Percentiles rank a stretch among this genome's conserved stretches.
Evolutionary conservation across 495 filamentous ascomycete species (phyloP).

Genomic region (Aspergillus affinis): DNA sequence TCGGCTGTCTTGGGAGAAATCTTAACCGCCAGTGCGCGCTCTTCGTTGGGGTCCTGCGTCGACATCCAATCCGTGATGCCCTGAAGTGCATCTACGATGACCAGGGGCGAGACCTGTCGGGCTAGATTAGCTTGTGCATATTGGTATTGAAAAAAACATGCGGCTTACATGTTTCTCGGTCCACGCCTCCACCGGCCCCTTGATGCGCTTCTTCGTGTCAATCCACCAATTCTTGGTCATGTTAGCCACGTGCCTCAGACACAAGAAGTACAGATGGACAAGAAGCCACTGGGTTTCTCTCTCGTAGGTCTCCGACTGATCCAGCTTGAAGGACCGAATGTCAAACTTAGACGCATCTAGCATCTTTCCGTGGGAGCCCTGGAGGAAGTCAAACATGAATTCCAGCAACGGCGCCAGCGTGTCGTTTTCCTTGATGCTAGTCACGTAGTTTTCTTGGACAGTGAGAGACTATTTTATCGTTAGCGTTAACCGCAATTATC

Average conservation of each 20-base stretch:
- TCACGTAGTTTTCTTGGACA: slow-evolving; percentile 74
- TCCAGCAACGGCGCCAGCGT: slow-evolving; percentile 68
- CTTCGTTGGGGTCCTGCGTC: slow-evolving; percentile 55
- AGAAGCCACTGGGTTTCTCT: slow-evolving; percentile 78
- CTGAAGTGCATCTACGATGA: slow-evolving; percentile 69
- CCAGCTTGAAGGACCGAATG: slow-evolving; percentile 66
- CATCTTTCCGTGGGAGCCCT: slow-evolving; percentile 65
- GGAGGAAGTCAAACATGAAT: slow-evolving; percentile 80
- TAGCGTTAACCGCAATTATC: neutral
- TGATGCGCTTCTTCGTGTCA: slow-evolving; percentile 70
- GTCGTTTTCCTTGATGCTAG: slow-evolving; percentile 70
- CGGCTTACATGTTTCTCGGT: slow-evolving; percentile 68
- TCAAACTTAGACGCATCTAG: slow-evolving; percentile 67
- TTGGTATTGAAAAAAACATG: neutral
- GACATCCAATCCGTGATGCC: slow-evolving; percentile 70
- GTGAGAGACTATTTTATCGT: slow-evolving; percentile 58
- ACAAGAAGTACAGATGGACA: slow-evolving; percentile 81
- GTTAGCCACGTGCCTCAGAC: slow-evolving; percentile 70
- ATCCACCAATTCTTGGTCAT: slow-evolving; percentile 87
- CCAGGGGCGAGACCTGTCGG: slow-evolving; percentile 70
- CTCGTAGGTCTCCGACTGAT: slow-evolving; percentile 57
- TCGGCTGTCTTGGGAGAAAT: slow-evolving; percentile 68
- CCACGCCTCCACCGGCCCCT: slow-evolving; percentile 73
- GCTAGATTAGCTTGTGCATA: neutral
- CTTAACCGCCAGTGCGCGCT: slow-evolving; percentile 70